Evolutionary conservation across 176 grass and related monocot species (phyloP), one percentile per base, ranked within the genome.

Genomic region (Lolium multiflorum): DNA sequence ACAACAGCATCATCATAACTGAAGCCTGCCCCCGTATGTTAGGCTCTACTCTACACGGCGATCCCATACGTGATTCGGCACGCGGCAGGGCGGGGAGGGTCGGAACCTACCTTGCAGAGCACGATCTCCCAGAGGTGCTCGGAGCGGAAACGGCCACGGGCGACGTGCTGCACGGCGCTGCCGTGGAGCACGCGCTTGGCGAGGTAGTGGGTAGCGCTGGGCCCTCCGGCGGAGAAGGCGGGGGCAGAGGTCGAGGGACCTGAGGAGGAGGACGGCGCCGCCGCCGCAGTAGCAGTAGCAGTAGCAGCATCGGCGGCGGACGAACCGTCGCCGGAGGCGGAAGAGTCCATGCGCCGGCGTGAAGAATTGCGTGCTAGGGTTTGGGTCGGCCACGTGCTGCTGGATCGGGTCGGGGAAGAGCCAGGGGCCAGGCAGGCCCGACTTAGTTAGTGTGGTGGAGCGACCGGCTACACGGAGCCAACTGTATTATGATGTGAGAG

Each of bases 111-210:
- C 96, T 94, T 98, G 80, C 91, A 92, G 44, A 98, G 91, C 51
- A 96, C 96, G 78, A 98, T 71, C 70, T 98, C 96, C 37, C 56
- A 74, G 44, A 82, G 83, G 39, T 79, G 84, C 55, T 88, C 81
- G 25, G 91, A 94, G 65, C 96, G 96, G 78, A 98, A 92, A 87
- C 82, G 77, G 13, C 93, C 96, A 26, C 92, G 86, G 47, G 94
- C 92, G 58, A 91, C 90, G 74, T 98, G 96, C 37, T 92, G 91
- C 67, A 98, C 88, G 57, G 90, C 88, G 79, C 96, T 98, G 21
- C 93, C 90, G 41, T 85, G 65, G 82, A 98, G 92, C 81, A 98
- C 91, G 64, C 96, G 92, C 90, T 98, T 98, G 16, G 93, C 91
- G 43, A 98, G 92, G 87, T 98, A 98, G 76, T 94, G 96, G 63